These are phyloP conservation scores for Eragrostis tef DNA, from an alignment of 202 grass and related monocot genomes.

Conservation along the genomic window DNA sequence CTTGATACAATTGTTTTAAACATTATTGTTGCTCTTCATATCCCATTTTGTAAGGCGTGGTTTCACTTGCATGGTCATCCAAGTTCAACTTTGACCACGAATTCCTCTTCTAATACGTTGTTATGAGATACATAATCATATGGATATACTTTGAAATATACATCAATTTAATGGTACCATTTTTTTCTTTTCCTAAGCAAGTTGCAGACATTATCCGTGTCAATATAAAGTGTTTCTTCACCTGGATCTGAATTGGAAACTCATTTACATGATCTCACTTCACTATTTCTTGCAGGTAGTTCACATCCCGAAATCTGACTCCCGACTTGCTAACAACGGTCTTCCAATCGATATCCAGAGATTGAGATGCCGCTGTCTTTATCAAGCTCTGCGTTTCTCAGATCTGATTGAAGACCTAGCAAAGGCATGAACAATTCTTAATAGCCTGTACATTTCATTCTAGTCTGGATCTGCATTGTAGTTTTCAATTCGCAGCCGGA, in stretches of 20 bases:
- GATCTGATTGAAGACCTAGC: slow-evolving; percentile 80
- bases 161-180: too few species aligned
- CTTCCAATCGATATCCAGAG: slow-evolving; percentile 96
- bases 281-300: slow-evolving; percentile 66
- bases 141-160: too few species aligned
- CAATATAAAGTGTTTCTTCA: slow-evolving; percentile 4
- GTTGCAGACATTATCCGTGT: background rate
- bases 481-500: slow-evolving; percentile 49
- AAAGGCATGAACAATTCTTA: slow-evolving; percentile 65
- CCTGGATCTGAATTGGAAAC: slow-evolving; percentile 26
- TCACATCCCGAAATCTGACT: slow-evolving; percentile 93
- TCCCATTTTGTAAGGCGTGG: too few species aligned
- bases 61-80: too few species aligned
- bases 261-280: slow-evolving; percentile 32
- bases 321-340: slow-evolving; percentile 83
- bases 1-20: slow-evolving; percentile 21
- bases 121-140: too few species aligned
- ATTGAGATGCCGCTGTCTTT: slow-evolving; percentile 85
- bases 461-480: slow-evolving; percentile 24
- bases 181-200: background rate
- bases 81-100: too few species aligned
- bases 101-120: too few species aligned
- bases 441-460: slow-evolving; percentile 40
- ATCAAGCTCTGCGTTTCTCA: slow-evolving; percentile 72
- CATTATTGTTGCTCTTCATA: background rate